phyloP scores from a whole-genome alignment of 2,329 filamentous ascomycete genomes.

The Remersonia thermophila region DNA sequence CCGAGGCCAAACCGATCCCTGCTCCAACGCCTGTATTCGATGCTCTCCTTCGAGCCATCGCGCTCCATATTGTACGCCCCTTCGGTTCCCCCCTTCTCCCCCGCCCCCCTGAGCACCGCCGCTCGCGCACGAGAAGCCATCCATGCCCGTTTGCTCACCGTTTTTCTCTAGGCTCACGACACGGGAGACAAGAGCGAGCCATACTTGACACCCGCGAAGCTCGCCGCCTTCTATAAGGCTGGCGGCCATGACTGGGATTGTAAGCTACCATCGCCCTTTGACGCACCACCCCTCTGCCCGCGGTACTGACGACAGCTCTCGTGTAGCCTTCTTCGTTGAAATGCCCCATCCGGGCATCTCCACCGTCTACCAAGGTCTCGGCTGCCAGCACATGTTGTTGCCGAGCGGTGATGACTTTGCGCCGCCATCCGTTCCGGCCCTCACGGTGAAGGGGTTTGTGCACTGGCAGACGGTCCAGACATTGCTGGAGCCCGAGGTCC shows the following conservation, averaged over 20 bases:
- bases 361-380: slow-evolving; percentile 83
- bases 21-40: slow-evolving; percentile 52
- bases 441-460: slow-evolving; percentile 76
- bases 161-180: slow-evolving; percentile 34
- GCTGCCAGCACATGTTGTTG: slow-evolving; percentile 79
- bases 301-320: slow-evolving; percentile 5
- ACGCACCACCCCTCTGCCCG: not conserved
- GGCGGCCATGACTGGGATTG: slow-evolving; percentile 67
- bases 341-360: slow-evolving; percentile 65
- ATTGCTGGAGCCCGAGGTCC: slow-evolving; percentile 74
- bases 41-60: slow-evolving; percentile 56
- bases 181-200: slow-evolving; percentile 44
- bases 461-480: slow-evolving; percentile 91
- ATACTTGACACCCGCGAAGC: slow-evolving; percentile 51
- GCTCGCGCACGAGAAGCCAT: slow-evolving; percentile 3
- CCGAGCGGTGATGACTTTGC: slow-evolving; percentile 61
- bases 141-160: slow-evolving; percentile 8
- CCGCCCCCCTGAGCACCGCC: no score
- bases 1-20: slow-evolving; percentile 43
- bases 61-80: slow-evolving; percentile 54
- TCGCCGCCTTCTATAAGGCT: slow-evolving; percentile 64
- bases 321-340: slow-evolving; percentile 55
- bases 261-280: no score
- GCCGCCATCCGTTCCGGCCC: slow-evolving; percentile 65
- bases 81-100: no score